phyloP scores from a whole-genome alignment of 306 rosid species.

The Acmispon strigosus region DNA sequence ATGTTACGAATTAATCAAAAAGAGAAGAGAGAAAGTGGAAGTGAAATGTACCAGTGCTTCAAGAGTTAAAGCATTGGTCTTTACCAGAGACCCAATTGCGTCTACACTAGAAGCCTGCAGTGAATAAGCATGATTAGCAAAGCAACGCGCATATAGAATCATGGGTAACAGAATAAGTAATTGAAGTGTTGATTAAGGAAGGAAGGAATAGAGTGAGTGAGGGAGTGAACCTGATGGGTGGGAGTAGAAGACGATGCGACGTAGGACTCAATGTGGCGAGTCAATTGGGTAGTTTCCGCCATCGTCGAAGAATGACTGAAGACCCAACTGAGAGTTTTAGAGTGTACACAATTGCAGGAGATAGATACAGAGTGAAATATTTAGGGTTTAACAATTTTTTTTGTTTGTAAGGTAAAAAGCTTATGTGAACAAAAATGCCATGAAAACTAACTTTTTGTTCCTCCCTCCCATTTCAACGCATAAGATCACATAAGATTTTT shows the following conservation, averaged over 20 bases:
- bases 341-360: too few relatives aligned
- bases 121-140: constrained; percentile 21
- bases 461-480: too few relatives aligned
- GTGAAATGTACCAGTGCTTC: constrained; percentile 51
- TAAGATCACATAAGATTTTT: too few relatives aligned
- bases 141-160: neutral
- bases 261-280: constrained; percentile 61
- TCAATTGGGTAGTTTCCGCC: constrained; percentile 50
- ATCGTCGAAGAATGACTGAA: constrained; percentile 23
- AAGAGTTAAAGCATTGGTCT: constrained; percentile 48
- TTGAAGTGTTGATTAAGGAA: neutral
- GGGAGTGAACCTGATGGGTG: constrained; percentile 50
- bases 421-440: too few relatives aligned
- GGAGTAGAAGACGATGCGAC: constrained; percentile 63
- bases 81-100: constrained; percentile 46
- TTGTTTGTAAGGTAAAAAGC: neutral
- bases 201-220: neutral
- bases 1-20: constrained; percentile 1
- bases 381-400: constrained; percentile 34
- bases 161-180: too few relatives aligned
- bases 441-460: too few relatives aligned
- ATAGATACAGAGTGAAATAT: neutral
- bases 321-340: too few relatives aligned
- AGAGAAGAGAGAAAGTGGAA: neutral
- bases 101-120: constrained; percentile 66